Evolutionary conservation across 2,329 filamentous ascomycete genomes (phyloP), one percentile per base, ranked within the genome.

Genomic region (Coleophoma eucalyptorum): DNA sequence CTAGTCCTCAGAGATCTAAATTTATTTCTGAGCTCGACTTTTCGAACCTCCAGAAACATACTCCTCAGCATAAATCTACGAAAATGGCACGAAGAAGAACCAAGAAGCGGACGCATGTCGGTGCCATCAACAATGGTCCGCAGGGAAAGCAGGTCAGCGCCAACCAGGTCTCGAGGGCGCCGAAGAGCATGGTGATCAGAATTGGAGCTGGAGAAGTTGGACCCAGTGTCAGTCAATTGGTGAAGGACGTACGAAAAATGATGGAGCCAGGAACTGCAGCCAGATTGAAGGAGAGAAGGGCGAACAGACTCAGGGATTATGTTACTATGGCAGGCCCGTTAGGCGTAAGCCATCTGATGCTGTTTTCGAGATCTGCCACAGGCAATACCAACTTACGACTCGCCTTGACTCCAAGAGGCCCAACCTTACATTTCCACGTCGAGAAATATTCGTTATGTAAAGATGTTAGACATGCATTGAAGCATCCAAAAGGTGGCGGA

Each of bases 121-220:
- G 86, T 54, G 81, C 86, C 46, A 44, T 44, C 20, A 79, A 76
- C 55, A 69, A 75, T 55, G 72, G 78, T 61, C 62, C 75, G 62
- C 61, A 72, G 56, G 57, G 76, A 63, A 78, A 79, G 56, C 74
- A 77, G 41, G 78, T 81, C 51, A 83, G 84, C 69, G 79, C 82
- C 52, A 80, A 84, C 20, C 77, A 75, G 52, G 58, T 63, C 37
- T 76, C 80, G 48, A 83, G 84, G 57, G 79, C 84, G 47, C 94
- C 94, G 33, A 97, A 97, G 78, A 95, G 88, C 68, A 97, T 99
- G 93, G 93, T 99, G 52, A 96, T 99, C 70, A 89, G 94, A 60
- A 92, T 97, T 63, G 94, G 94, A 62, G 93, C 92, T 61, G 89
- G 91, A 63, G 90, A 97, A 67, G 90, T 99, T 48, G 94, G 94